These are phyloP conservation scores for Trypanosoma melophagium DNA, from an alignment of 208 protist species.

Conservation along the genomic window DNA sequence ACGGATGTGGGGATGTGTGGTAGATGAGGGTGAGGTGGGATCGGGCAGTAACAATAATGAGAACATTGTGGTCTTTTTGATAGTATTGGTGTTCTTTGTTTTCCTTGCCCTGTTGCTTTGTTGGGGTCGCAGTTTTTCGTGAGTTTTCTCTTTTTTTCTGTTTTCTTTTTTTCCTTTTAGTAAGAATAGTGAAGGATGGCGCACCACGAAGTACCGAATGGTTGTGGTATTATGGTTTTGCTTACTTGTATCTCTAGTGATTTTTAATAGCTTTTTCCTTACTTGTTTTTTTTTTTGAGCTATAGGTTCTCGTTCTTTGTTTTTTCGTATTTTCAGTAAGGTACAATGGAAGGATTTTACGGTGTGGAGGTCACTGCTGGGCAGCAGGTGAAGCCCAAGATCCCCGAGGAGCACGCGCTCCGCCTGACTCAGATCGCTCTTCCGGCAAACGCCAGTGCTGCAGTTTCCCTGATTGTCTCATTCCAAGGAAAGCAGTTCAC, in stretches of 20 bases:
- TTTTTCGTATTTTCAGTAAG: conserved; percentile 10
- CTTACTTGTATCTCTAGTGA: no score
- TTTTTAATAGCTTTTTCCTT: not conserved
- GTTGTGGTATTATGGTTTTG: no score
- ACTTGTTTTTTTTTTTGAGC: conserved; percentile 19
- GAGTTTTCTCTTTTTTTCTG: not conserved
- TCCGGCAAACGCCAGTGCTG: conserved; percentile 70
- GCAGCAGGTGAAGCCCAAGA: conserved; percentile 81
- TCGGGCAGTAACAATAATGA: no score
- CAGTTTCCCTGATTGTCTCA: conserved; percentile 71
- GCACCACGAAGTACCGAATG: not conserved
- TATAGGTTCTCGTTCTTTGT: not conserved
- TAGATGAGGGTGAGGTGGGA: no score
- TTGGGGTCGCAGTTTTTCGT: not conserved
- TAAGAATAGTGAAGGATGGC: not conserved
- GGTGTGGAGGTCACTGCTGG: conserved; percentile 69
- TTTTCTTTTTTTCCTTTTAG: conserved; percentile 12
- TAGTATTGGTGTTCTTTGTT: no score
- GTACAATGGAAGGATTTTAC: conserved; percentile 83
- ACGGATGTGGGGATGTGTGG: no score
- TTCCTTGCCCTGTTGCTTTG: no score
- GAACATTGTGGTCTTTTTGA: no score
- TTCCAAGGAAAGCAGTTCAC: conserved; percentile 90
- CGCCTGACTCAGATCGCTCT: conserved; percentile 87
- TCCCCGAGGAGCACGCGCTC: conserved; percentile 79